Conservation (phyloP, 805 yeast species). For the Cyberlindnera mrakii region DNA sequence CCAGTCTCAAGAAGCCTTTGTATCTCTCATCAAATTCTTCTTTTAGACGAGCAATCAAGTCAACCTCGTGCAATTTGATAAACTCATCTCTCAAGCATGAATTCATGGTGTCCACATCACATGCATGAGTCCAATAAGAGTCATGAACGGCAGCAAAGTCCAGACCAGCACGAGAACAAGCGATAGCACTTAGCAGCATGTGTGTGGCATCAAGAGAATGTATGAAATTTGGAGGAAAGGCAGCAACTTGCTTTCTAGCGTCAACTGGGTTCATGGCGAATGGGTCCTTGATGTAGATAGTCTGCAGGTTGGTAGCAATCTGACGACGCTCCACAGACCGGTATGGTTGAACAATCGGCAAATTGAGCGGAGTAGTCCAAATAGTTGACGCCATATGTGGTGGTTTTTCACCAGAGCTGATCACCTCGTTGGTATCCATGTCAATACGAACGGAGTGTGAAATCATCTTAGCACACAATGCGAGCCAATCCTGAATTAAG, state of each 20-base stretch:
- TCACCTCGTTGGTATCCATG: conserved; percentile 31
- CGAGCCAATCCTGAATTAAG: conserved; percentile 93
- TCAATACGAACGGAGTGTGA: conserved; percentile 72
- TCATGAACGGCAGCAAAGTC: conserved; percentile 95
- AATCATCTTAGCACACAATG: conserved; percentile 75
- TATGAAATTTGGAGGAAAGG: conserved; percentile 92
- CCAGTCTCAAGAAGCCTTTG: conserved; percentile 57
- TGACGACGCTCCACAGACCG: conserved; percentile 60
- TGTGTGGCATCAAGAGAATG: conserved; percentile 97
- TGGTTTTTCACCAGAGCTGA: conserved; percentile 42
- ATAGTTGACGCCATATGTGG: conserved; percentile 81
- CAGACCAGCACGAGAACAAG: conserved; percentile 59
- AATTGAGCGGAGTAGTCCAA: conserved; percentile 95
- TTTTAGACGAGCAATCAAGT: conserved; percentile 63
- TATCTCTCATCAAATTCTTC: conserved; percentile 81
- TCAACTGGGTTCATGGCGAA: conserved; percentile 76
- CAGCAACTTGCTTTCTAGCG: conserved; percentile 83
- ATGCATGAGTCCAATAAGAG: conserved; percentile 97
- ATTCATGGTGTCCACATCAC: conserved; percentile 72
- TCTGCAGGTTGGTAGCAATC: conserved; percentile 78
- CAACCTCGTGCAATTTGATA: conserved; percentile 67
- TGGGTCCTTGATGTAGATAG: conserved; percentile 86
- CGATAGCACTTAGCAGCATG: conserved; percentile 83
- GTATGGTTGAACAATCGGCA: conserved; percentile 97
- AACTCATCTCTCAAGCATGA: conserved; percentile 67